Conservation (phyloP, 2,329 filamentous ascomycete species). For the Beauveria rudraprayagi region DNA sequence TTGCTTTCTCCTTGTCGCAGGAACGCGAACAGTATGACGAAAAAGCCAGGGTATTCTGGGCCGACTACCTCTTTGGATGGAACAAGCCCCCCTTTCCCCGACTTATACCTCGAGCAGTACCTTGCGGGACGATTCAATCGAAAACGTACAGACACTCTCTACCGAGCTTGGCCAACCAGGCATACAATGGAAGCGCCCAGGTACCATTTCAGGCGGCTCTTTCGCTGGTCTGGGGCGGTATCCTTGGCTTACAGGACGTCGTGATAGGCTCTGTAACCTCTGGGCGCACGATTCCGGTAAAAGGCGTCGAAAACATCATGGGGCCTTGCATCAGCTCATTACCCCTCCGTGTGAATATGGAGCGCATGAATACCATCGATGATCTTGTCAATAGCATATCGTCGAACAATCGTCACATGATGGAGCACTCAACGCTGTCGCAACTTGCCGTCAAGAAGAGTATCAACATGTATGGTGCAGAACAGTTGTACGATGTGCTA, state of each 20-base stretch:
- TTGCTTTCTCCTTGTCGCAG: conserved; percentile 35
- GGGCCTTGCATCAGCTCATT: conserved; percentile 75
- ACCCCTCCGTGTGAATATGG: conserved; percentile 59
- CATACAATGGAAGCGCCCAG: conserved; percentile 43
- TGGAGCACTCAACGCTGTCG: conserved; percentile 56
- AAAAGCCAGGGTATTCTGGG: conserved; percentile 58
- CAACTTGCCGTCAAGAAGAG: conserved; percentile 62
- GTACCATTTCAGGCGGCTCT: conserved; percentile 69
- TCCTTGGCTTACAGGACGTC: conserved; percentile 58
- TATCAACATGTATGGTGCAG: conserved; percentile 44
- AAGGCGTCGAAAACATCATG: conserved; percentile 61
- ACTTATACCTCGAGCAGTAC: not conserved
- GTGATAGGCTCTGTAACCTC: conserved; percentile 75
- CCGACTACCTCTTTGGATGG: conserved; percentile 51
- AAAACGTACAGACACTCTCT: not conserved
- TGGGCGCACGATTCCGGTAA: conserved; percentile 65
- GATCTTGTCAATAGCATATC: conserved; percentile 61
- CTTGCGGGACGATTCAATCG: not conserved
- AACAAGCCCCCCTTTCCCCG: conserved; percentile 50
- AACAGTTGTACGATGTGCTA: conserved; percentile 64
- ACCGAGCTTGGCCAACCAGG: not conserved
- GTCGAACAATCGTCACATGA: conserved; percentile 52
- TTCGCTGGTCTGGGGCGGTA: conserved; percentile 54
- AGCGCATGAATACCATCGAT: conserved; percentile 38
- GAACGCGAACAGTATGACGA: conserved; percentile 24